A percentile compares a stretch with the other conserved stretches of the same genome.
Conservation (phyloP, 2,329 filamentous ascomycete genomes). For the Clonostachys solani region DNA sequence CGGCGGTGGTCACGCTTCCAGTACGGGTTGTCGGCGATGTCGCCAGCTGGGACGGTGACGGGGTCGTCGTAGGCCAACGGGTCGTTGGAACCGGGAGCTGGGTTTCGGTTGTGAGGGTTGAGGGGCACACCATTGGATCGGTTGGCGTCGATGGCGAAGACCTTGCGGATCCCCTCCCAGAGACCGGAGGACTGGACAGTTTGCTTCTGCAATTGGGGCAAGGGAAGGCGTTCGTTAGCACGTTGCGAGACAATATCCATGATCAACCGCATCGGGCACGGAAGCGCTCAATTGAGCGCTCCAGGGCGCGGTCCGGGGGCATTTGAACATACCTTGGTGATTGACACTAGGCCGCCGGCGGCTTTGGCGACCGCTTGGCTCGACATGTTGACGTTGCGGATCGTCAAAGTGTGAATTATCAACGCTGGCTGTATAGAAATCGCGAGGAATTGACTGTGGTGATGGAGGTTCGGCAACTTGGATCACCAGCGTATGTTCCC, state of each 20-base stretch:
- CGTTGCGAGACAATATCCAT: not conserved
- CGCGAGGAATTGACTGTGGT: not conserved
- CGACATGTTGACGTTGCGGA: conserved; percentile 45
- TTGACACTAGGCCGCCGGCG: conserved; percentile 47
- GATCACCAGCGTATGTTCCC: no score
- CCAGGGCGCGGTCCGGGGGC: not conserved
- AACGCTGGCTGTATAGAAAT: not conserved
- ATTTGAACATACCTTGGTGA: conserved; percentile 49
- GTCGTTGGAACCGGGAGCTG: conserved; percentile 48
- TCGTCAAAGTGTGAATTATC: conserved; percentile 6
- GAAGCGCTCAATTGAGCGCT: conserved; percentile 2
- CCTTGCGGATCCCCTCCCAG: conserved; percentile 78
- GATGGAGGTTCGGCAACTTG: not conserved
- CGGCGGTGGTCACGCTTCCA: conserved; percentile 92
- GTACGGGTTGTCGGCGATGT: conserved; percentile 39
- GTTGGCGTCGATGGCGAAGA: conserved; percentile 77
- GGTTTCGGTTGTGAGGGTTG: conserved; percentile 89
- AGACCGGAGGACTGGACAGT: conserved; percentile 85
- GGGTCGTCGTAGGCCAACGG: conserved; percentile 31
- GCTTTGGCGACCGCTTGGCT: conserved; percentile 56
- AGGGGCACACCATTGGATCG: conserved; percentile 90
- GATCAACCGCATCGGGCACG: not conserved
- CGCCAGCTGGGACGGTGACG: conserved; percentile 53
- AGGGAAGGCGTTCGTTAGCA: not conserved
- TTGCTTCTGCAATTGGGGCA: conserved; percentile 70